Evolutionary conservation across 225 moss, liverwort and hornwort genomes (phyloP).

Genomic region (Polytrichum commune): DNA sequence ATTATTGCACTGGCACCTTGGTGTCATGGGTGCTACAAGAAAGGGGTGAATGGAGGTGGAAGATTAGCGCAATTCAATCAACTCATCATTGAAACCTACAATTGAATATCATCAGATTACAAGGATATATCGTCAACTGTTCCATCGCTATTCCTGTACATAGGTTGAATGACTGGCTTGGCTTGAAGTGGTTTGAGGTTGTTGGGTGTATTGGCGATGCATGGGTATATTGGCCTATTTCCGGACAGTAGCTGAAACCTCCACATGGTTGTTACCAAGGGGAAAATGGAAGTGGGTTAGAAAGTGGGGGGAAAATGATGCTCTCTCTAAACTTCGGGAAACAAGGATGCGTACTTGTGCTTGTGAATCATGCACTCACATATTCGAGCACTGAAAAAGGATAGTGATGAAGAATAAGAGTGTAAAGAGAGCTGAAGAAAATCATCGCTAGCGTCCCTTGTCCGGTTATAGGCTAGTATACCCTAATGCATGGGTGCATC

Average conservation of each 20-base stretch:
- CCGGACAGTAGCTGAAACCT: conserved; percentile 58
- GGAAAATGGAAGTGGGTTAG: neutral
- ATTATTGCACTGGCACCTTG: no score
- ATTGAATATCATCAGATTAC: no score
- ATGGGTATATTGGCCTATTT: conserved; percentile 65
- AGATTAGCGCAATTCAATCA: no score
- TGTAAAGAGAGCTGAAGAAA: conserved; percentile 3
- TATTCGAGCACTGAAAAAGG: conserved; percentile 3
- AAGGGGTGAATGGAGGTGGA: no score
- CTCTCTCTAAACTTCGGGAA: conserved; percentile 7
- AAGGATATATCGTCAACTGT: no score
- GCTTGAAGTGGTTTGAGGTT: conserved; percentile 2
- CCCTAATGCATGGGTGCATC: conserved; percentile 99
- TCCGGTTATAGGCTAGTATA: conserved; percentile 78
- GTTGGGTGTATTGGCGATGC: conserved; percentile 9
- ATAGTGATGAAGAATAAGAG: conserved; percentile 9
- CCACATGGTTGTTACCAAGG: conserved; percentile 4
- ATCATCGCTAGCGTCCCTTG: conserved; percentile 33
- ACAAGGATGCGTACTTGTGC: conserved; percentile 9
- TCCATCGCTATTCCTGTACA: no score
- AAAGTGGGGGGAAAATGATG: neutral
- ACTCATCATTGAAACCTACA: no score
- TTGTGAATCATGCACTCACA: conserved; percentile 11
- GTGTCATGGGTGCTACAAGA: no score
- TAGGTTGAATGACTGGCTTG: no score